Conservation (phyloP, 163 green algal genomes). For the Prototheca wickerhamii region DNA sequence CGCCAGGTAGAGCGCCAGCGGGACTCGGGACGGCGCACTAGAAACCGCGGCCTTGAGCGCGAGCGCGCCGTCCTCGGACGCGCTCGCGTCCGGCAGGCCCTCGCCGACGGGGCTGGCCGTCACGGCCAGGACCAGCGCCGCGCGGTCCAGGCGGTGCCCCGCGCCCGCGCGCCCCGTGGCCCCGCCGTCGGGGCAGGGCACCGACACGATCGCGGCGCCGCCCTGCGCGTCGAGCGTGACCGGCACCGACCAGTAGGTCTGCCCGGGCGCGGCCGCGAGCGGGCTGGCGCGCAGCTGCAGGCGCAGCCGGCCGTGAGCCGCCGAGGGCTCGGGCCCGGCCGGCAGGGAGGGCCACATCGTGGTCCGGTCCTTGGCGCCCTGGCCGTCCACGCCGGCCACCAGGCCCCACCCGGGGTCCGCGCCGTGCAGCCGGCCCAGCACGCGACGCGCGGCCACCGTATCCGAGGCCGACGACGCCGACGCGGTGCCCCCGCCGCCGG, state of each 20-base stretch:
- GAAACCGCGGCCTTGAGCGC: too few relatives aligned
- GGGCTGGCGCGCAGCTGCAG: conserved; percentile 35
- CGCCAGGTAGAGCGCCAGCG: conserved; percentile 52
- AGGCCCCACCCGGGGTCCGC: conserved; percentile 15
- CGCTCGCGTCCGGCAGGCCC: conserved; percentile 9
- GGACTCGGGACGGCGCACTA: conserved; percentile 31
- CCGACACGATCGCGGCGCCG: conserved; percentile 35
- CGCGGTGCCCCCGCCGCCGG: too few relatives aligned
- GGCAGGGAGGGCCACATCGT: background rate
- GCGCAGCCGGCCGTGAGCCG: conserved; percentile 12
- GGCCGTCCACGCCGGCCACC: conserved; percentile 19
- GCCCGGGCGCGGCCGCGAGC: conserved; percentile 20
- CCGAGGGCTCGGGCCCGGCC: background rate
- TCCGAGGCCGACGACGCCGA: too few relatives aligned
- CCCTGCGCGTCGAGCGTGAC: conserved; percentile 38
- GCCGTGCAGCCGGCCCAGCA: conserved; percentile 10
- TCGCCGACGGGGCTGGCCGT: conserved; percentile 2
- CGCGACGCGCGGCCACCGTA: background rate
- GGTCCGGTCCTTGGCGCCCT: background rate
- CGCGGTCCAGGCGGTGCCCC: background rate
- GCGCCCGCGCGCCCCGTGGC: conserved; percentile 3
- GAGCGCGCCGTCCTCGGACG: too few relatives aligned
- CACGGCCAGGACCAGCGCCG: background rate
- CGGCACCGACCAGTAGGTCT: conserved; percentile 33
- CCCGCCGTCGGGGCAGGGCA: conserved; percentile 17